Base-by-base conservation (phyloP, 352 stramenopile species). In the Pythium monospermum region DNA sequence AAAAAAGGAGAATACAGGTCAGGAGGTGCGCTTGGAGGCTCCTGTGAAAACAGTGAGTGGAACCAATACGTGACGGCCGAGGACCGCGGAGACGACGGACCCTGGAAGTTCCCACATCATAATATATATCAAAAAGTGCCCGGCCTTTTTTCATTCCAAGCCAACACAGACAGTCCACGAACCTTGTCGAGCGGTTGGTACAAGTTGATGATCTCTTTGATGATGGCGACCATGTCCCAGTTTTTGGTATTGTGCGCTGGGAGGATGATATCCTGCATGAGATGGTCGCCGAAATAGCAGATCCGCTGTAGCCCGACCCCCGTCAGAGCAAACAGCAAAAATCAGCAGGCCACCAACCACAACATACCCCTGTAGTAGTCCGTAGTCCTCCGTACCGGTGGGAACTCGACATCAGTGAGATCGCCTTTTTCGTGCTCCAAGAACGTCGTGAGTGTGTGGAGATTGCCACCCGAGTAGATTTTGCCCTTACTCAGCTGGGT, bases 211-310 rank as follows among this genome's bases (percentile, higher is more conserved):
- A 75, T 74, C 45, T 80, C 72, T 52, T 76, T 70, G 25, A 83
- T 59, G 44, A 83, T 54, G 3, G 72, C 66, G 5, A 83, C 55
- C 1, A 72, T 44, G 32, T 80, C 72, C 72, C 72, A 83, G 13
- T 45, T 50, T n/a, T 42, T 57, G 5, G 56, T 64, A 46, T 65
- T 63, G 16, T 61, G 57, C 16, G 56, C 45, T 36, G 69, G 69
- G 13, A 69, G 48, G 12, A 72, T 43, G 18, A 77, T 57, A 42
- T 83, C 69, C 22, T 80, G 69, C 50, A 78, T 35, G 7, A 79
- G 38, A 39, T 83, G 72, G 48, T 83, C 68, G 3, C 72, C 69
- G 50, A 83, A 74, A 51, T 78, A 83, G 59, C 70, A 79, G 28
- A 83, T 66, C 6, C 62, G 50, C 69, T 78, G 37, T 3, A 4